Conservation (phyloP, 805 yeast genomes). For the Zygotorulaspora sp. region DNA sequence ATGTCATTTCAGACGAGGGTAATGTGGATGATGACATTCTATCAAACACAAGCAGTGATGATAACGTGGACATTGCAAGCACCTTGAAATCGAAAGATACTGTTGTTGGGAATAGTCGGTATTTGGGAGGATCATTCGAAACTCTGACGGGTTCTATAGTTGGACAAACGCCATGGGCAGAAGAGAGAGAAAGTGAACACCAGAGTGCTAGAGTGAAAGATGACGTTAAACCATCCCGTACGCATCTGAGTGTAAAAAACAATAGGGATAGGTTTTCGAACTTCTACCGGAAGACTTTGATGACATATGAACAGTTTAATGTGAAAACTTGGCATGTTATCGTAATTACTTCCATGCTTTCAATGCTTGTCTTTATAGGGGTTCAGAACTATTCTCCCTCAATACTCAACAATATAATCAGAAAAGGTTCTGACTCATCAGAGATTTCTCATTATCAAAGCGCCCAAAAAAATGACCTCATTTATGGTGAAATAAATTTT, state of each 20-base stretch:
- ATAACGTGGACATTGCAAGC: constrained; percentile 10
- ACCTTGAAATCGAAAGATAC: constrained; percentile 4
- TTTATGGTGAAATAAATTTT: constrained; percentile 13
- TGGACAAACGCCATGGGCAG: constrained; percentile 1
- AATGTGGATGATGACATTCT: constrained; percentile 21
- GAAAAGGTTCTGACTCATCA: constrained; percentile 2
- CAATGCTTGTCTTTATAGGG: constrained; percentile 11
- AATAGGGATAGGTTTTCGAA: not conserved
- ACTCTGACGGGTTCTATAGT: constrained; percentile 15
- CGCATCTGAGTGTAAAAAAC: not conserved
- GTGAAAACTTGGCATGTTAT: constrained; percentile 16
- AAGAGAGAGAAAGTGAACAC: not conserved
- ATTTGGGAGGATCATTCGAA: constrained; percentile 13
- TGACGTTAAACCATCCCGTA: not conserved
- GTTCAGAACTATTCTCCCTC: constrained; percentile 8
- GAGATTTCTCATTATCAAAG: constrained; percentile 1
- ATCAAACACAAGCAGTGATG: constrained; percentile 25
- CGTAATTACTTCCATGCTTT: constrained; percentile 12
- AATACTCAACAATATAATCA: constrained; percentile 7
- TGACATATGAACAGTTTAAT: too few relatives aligned
- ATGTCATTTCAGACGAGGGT: constrained; percentile 13
- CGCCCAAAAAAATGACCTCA: constrained; percentile 5
- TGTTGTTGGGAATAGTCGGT: constrained; percentile 1
- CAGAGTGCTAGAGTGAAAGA: not conserved
- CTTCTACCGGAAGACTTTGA: too few relatives aligned